Evolutionary conservation across 2,329 filamentous ascomycete genomes (phyloP), one percentile per base, ranked within the genome.

Genomic region (Neurospora crassa): DNA sequence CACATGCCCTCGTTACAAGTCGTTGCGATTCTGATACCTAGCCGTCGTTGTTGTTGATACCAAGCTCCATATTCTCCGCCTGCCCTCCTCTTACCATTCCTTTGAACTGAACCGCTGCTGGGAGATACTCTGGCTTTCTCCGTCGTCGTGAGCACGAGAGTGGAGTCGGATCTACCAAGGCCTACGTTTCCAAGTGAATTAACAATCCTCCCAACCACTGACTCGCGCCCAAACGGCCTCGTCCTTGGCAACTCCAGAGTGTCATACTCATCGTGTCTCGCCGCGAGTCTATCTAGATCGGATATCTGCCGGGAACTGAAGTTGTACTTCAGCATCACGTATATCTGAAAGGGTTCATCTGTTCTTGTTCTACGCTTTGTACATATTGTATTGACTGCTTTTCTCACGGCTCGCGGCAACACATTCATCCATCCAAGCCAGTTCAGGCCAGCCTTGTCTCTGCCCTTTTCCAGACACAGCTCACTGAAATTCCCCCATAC

Each of bases 1-100:
- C 40, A 43, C 70, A 68, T 47, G 45, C 37, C 42, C 20, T 72
- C 69, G 69, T 72, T 75, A 74, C 29, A 29, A 29, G 29, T 29
- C 29, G 73, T 71, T 73, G 68, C 40, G 40, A 40, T 70, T 20
- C 20, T 53, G 29, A 45, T 29, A 37, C 40, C 45, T 47, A 69
- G 67, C 67, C 29, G 45, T 40, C 47, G 20, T 53, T 8, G 20
- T 53, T 8, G 45, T 71, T 63, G 47, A 68, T 40, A 40, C 59
- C 43, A 20, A n/a, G 29, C 68, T 69, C 14, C 37, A 59, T 34
- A n/a, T 68, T 43, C 67, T 69, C 67, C 67, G 53, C 53, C 53
- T 29, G 24, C 29, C 29, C 29, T 29, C 29, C 29, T 29, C 4
- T 8, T 63, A 18, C 24, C 53, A 63, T 63, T 34, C 24, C 34